Conservation (phyloP, 2,329 filamentous ascomycete species). For the Graphium sp. region DNA sequence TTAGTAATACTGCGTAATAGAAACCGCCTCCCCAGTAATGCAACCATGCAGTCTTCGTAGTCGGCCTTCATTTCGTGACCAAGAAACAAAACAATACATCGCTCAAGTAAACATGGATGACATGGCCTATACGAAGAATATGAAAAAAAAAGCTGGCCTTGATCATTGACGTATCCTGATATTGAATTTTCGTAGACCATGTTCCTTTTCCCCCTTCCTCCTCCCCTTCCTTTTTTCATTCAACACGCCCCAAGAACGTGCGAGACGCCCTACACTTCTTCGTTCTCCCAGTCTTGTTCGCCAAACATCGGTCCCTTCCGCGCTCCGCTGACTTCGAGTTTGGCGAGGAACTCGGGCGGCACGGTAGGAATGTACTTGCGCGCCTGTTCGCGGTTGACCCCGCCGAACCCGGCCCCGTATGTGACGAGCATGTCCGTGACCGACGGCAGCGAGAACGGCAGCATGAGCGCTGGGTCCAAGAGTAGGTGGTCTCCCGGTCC, state of each 20-base stretch:
- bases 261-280: conserved; percentile 28
- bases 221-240: too few species aligned
- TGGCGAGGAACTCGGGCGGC: conserved; percentile 80
- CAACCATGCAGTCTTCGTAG: not conserved
- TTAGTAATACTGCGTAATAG: too few species aligned
- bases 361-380: conserved; percentile 93
- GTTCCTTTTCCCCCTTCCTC: not conserved
- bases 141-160: not conserved
- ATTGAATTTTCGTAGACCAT: too few species aligned
- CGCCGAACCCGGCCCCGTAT: conserved; percentile 88
- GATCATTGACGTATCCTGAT: conserved; percentile 2
- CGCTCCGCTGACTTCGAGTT: conserved; percentile 49
- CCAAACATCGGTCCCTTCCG: conserved; percentile 38
- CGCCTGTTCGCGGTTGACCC: conserved; percentile 78
- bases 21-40: not conserved
- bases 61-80: not conserved
- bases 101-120: not conserved
- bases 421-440: conserved; percentile 95
- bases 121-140: not conserved
- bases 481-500: conserved; percentile 58
- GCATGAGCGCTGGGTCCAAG: conserved; percentile 76
- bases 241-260: not conserved
- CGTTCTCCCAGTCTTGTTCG: conserved; percentile 51
- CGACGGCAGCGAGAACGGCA: conserved; percentile 89
- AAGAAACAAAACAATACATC: not conserved